A percentile compares a stretch with the other conserved stretches of the same genome.
These are phyloP conservation scores for Theobroma cacao DNA, from an alignment of 345 rosid species.

Conservation along the genomic window DNA sequence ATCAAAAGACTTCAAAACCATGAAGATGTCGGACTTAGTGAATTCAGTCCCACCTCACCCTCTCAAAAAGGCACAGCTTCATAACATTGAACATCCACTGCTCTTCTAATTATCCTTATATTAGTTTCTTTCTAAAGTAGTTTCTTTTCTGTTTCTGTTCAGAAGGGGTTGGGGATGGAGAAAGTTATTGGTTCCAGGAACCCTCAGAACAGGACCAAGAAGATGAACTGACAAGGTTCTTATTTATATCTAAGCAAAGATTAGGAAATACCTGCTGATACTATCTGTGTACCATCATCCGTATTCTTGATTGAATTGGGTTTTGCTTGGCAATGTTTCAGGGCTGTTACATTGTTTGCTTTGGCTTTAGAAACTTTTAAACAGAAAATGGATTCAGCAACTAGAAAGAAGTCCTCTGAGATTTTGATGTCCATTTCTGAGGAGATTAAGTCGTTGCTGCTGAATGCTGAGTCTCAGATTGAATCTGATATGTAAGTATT, in stretches of 20 bases:
- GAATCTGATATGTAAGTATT: conserved; percentile 65
- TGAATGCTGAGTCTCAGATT: conserved; percentile 64
- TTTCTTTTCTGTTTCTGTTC: conserved; percentile 17
- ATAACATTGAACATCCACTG: conserved; percentile 13
- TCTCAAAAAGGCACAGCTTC: conserved; percentile 52
- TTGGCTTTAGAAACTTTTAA: conserved; percentile 64
- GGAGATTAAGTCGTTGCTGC: conserved; percentile 59
- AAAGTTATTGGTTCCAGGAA: conserved; percentile 46
- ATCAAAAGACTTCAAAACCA: conserved; percentile 40
- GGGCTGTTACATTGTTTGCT: conserved; percentile 66
- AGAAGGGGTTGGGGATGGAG: conserved; percentile 40
- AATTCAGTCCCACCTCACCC: conserved; percentile 38
- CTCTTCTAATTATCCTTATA: conserved; percentile 3
- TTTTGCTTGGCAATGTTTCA: conserved; percentile 38
- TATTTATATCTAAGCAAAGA: conserved; percentile 11
- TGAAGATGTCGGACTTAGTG: conserved; percentile 31
- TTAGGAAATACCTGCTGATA: neutral
- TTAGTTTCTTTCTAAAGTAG: neutral
- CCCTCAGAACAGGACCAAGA: conserved; percentile 46
- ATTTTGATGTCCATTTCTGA: conserved; percentile 71
- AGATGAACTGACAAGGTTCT: conserved; percentile 77
- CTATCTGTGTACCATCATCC: conserved; percentile 8
- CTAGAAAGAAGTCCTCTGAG: conserved; percentile 66
- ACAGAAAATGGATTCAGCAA: conserved; percentile 61
- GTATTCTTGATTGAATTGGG: conserved; percentile 19